phyloP scores from a whole-genome alignment of 2,329 filamentous ascomycete species.

The Juglanconis oblonga region DNA sequence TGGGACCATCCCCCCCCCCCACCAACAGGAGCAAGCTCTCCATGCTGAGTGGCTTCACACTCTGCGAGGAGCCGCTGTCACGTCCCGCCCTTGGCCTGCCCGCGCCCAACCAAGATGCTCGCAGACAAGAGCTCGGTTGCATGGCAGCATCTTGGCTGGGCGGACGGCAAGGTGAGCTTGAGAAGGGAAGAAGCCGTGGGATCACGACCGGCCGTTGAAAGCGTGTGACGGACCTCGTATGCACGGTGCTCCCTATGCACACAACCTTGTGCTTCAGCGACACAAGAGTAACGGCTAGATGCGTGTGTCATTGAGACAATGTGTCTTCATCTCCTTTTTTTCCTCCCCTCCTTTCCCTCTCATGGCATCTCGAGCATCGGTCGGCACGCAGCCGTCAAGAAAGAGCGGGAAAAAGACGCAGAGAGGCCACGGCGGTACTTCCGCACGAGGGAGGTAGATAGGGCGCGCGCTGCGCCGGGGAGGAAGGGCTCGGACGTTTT shows the following conservation, averaged over 20 bases:
- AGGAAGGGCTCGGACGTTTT: neutral
- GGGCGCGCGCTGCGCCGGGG: neutral
- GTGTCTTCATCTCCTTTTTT: no score
- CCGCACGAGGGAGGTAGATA: neutral
- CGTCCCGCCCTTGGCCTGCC: neutral
- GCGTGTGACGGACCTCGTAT: slow-evolving; percentile 11
- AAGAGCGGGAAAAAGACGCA: no score
- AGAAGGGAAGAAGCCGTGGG: neutral
- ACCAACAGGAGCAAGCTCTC: neutral
- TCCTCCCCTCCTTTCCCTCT: neutral
- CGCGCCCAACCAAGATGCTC: neutral
- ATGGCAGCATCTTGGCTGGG: slow-evolving; percentile 11
- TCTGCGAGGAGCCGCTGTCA: slow-evolving; percentile 3
- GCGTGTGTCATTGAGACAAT: slow-evolving; percentile 3
- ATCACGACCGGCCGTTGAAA: neutral
- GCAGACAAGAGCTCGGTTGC: neutral
- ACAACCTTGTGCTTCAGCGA: slow-evolving; percentile 9
- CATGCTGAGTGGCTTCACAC: neutral
- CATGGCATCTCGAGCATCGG: neutral
- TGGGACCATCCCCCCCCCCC: neutral
- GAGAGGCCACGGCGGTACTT: neutral
- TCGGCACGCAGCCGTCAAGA: neutral
- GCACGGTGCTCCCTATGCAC: neutral
- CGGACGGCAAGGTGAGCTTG: neutral
- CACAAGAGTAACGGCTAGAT: neutral